Evolutionary conservation across 2,329 filamentous ascomycete genomes (phyloP), one percentile per base, ranked within the genome.

Genomic region (Achaetomium macrosporum): DNA sequence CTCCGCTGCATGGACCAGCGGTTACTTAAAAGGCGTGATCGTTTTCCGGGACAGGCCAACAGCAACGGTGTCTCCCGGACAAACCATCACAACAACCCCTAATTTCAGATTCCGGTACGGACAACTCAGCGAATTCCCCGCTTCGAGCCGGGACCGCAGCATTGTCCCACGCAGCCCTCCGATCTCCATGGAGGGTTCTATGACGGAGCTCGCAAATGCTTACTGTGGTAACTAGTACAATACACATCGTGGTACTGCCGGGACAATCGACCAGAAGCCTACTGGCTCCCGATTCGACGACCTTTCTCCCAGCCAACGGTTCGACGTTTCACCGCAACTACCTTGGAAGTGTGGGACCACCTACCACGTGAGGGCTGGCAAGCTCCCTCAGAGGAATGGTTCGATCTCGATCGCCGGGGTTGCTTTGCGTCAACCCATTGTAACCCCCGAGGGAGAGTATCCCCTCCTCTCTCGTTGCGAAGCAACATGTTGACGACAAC

Each of bases 261-360:
- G 19, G 33, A 20, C 41, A 41, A 50, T 50, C 47, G 31, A 41
- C 31, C 40, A 19, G 13, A 11, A 44, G 19, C 31, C 11, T 3
- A 25, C n/a, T n/a, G 33, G 33, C 4, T 39, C 30, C 48, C 41
- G 48, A 50, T 50, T 50, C 35, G 41, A 50, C 20, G 11, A 17
- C 6, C 20, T 15, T 8, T n/a, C 2, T 7, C 3, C 12, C 12
- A 7, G 16, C 33, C 31, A 10, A 20, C 13, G 6, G 10, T 35
- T 10, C 15, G 11, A 12, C 15, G 41, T 44, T 39, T 46, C 49
- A 40, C 25, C 35, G 42, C n/a, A 40, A 35, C 35, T 31, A 31
- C 30, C 30, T 12, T 12, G 30, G 29, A 31, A 15, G 12, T 42
- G 30, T 43, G 47, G 47, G 36, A 37, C 50, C 42, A 50, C 35